phyloP scores from a whole-genome alignment of 768 basidiomycete genomes.

The Suillus plorans region DNA sequence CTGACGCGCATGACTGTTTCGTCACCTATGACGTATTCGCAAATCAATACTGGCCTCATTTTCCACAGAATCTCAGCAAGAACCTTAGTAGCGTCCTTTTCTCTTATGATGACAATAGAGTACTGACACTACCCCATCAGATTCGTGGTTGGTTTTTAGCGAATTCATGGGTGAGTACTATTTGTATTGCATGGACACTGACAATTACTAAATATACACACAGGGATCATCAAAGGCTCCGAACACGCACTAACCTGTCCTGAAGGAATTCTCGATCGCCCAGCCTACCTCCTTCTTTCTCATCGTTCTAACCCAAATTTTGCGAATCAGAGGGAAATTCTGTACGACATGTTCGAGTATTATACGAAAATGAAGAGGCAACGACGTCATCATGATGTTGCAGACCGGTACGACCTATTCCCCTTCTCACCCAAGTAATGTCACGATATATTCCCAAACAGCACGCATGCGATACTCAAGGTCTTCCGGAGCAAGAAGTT shows the following conservation, averaged over 20 bases:
- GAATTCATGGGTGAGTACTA: slow-evolving; percentile 58
- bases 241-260: slow-evolving; percentile 43
- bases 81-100: slow-evolving; percentile 44
- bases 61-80: slow-evolving; percentile 49
- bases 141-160: slow-evolving; percentile 60
- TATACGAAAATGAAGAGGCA: slow-evolving; percentile 49
- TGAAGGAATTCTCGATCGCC: slow-evolving; percentile 40
- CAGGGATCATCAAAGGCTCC: slow-evolving; percentile 66
- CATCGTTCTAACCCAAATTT: slow-evolving; percentile 55
- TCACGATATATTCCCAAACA: slow-evolving; percentile 21
- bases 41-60: slow-evolving; percentile 57
- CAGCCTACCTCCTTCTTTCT: slow-evolving; percentile 48
- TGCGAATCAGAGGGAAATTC: slow-evolving; percentile 41
- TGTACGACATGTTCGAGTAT: slow-evolving; percentile 54
- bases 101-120: not conserved
- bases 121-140: slow-evolving; percentile 32
- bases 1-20: slow-evolving; percentile 20
- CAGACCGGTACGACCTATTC: slow-evolving; percentile 49
- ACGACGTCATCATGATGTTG: slow-evolving; percentile 48
- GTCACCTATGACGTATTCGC: slow-evolving; percentile 51
- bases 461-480: slow-evolving; percentile 53
- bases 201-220: not conserved
- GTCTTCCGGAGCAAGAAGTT: slow-evolving; percentile 19
- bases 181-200: not conserved
- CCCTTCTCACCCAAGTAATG: not conserved